Evolutionary conservation across 2,329 filamentous ascomycete genomes (phyloP).

Genomic region (Cordyceps sp.): DNA sequence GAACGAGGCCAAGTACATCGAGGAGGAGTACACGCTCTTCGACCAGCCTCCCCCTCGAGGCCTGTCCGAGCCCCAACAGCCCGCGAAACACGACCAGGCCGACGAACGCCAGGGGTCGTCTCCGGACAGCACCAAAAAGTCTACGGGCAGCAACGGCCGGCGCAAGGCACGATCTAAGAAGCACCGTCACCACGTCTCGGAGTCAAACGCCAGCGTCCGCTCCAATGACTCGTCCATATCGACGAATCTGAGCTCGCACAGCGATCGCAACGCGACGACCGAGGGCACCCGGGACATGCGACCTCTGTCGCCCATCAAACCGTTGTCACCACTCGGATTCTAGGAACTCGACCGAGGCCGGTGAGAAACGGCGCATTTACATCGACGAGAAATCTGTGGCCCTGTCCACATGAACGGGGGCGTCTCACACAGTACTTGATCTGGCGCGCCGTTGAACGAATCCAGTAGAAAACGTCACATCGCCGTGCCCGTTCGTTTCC

Average conservation of each 20-base stretch:
- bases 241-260: conserved; percentile 28
- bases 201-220: conserved; percentile 25
- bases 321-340: conserved; percentile 45
- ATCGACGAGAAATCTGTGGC: no score
- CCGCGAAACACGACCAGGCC: conserved; percentile 6
- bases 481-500: no score
- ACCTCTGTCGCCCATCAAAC: conserved; percentile 49
- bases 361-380: conserved; percentile 1
- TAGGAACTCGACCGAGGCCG: conserved; percentile 9
- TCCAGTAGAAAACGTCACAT: no score
- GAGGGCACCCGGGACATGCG: conserved; percentile 23
- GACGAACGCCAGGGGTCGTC: conserved; percentile 27
- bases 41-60: conserved; percentile 39
- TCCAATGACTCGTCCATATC: conserved; percentile 26
- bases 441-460: no score
- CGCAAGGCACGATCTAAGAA: conserved; percentile 20
- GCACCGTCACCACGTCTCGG: conserved; percentile 22
- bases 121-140: conserved; percentile 46
- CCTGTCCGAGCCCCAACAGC: conserved; percentile 19
- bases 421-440: no score
- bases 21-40: conserved; percentile 47
- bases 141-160: conserved; percentile 12
- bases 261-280: conserved; percentile 17
- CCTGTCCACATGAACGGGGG: no score
- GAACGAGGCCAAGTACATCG: conserved; percentile 67